Evolutionary conservation across 345 rosid genomes (phyloP).

Genomic region (Murraya koenigii): DNA sequence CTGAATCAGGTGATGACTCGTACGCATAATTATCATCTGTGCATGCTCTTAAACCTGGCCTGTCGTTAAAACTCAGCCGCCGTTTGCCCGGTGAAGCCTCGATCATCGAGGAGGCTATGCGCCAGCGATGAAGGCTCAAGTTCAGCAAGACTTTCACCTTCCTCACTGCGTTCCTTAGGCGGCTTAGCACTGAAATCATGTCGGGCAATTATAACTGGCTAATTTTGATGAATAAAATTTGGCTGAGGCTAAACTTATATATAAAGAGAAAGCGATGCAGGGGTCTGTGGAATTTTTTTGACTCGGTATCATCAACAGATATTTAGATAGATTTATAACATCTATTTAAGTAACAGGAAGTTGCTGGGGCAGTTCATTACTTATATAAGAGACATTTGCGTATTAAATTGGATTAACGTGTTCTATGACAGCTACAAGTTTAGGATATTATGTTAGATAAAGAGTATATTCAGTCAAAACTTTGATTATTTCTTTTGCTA

Average conservation of each 20-base stretch:
- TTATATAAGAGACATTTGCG: neutral
- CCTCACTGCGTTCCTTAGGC: constrained; percentile 62
- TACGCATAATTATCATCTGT: constrained; percentile 22
- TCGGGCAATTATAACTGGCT: no score
- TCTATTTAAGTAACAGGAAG: neutral
- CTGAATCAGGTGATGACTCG: neutral
- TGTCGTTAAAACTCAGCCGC: constrained; percentile 56
- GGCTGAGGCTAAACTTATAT: no score
- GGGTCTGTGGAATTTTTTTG: neutral
- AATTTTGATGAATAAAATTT: no score
- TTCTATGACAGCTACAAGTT: neutral
- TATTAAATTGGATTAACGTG: constrained; percentile 7
- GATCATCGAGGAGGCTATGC: constrained; percentile 45
- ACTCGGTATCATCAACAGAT: neutral
- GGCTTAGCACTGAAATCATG: constrained; percentile 37
- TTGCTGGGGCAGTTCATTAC: neutral
- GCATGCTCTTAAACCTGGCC: constrained; percentile 54
- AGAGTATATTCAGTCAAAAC: constrained; percentile 6
- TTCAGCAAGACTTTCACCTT: constrained; percentile 58
- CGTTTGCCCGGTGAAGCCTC: constrained; percentile 32
- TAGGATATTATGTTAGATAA: neutral
- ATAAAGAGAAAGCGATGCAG: neutral
- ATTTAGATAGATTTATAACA: no score
- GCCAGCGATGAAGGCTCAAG: constrained; percentile 48
- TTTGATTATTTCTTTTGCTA: neutral